Base-by-base conservation (phyloP, 164 flowering plant species). In the Liquidambar formosana region DNA sequence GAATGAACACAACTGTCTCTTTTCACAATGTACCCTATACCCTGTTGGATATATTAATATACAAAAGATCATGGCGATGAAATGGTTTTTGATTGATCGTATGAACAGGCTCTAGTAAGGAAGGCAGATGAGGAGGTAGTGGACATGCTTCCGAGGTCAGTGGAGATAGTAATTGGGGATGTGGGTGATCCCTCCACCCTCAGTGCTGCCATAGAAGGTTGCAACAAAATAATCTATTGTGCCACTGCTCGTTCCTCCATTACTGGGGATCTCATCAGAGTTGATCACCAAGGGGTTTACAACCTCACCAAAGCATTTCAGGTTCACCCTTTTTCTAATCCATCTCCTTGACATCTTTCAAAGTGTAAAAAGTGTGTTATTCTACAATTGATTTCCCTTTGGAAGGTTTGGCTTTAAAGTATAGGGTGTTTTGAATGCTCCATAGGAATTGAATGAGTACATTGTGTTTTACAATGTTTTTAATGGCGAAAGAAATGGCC, bases 161-260 rank as follows among this genome's bases (percentile, higher is more conserved):
- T 95, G 59, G 89, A 89, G 76, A 69, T 93, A 25, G 90, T 93
- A 70, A 75, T 77, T 44, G 99, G 97, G n/a, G 97, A 95, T 78
- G 99, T 93, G 15, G 99, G 99, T n/a, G 97, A 95, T 19, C 88
- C 93, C 9, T 69, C 83, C 13, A 76, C 88, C 6, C 85, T 93
- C 62, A 77, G 75, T 66, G 67, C 80, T 69, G 99, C 97, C 0
- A 83, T 95, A 5, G 87, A 91, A 72, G 95, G 94, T 59, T 91
- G 94, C 81, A 91, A 80, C 79, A 95, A 95, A 73, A 86, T 95
- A 41, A 95, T 95, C 43, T 95, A 91, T 59, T 95, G 99, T 72
- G 99, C 99, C 52, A 91, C 99, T 68, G 97, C 99, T 74, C 97
- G 97, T 25, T 93, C 99, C 9, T 5, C 93, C 6, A 89, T 95